These are phyloP conservation scores for Populus hybrid DNA, from an alignment of 441 rosid genomes.

Conservation along the genomic window DNA sequence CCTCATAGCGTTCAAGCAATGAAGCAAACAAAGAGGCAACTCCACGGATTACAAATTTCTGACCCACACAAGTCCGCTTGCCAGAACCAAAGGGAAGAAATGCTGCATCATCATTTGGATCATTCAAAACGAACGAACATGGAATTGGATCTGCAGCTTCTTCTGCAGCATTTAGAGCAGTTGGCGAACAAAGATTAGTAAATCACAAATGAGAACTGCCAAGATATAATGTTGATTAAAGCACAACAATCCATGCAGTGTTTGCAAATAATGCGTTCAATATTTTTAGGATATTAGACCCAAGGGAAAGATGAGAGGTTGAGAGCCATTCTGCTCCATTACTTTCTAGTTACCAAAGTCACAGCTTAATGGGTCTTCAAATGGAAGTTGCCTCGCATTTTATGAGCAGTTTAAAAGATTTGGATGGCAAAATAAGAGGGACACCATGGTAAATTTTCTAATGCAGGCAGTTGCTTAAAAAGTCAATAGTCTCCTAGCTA, in stretches of 20 bases:
- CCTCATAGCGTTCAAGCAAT: conserved; percentile 52
- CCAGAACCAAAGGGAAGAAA: conserved; percentile 67
- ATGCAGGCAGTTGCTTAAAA: neutral
- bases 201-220: neutral
- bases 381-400: neutral
- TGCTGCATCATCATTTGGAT: conserved; percentile 45
- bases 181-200: neutral
- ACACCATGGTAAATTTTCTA: neutral
- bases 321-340: neutral
- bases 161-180: conserved; percentile 27
- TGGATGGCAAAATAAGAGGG: neutral
- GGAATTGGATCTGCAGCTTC: conserved; percentile 11
- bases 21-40: conserved; percentile 46
- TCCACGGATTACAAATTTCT: conserved; percentile 46
- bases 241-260: neutral
- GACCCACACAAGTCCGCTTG: conserved; percentile 46
- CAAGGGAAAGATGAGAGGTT: neutral
- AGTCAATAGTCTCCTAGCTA: neutral
- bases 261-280: neutral
- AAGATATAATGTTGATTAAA: neutral
- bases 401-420: neutral
- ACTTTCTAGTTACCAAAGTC: neutral
- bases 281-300: neutral
- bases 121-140: conserved; percentile 29
- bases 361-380: neutral